Evolutionary conservation across 2,329 filamentous ascomycete species (phyloP).

Genomic region (Colletotrichum tofieldiae): DNA sequence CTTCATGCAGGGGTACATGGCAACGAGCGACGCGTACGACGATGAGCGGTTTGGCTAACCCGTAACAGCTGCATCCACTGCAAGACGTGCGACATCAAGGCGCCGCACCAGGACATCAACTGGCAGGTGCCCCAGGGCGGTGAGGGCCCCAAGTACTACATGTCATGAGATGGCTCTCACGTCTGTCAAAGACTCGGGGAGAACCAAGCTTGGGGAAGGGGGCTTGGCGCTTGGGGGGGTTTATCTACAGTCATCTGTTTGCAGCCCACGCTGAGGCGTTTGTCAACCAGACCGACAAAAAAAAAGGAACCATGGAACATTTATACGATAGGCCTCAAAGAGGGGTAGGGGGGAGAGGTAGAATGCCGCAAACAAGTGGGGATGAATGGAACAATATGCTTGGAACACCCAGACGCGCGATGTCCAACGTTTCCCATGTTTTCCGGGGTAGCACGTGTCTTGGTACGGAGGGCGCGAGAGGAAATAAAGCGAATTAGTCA

Average conservation of each 20-base stretch:
- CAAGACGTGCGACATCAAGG: conserved; percentile 99
- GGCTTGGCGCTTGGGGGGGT: neutral
- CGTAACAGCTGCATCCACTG: conserved; percentile 91
- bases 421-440: neutral
- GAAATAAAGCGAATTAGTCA: neutral
- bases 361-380: neutral
- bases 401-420: neutral
- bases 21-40: neutral
- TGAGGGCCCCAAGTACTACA: conserved; percentile 81
- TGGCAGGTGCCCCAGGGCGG: conserved; percentile 96
- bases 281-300: neutral
- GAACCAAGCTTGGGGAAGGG: too few species aligned
- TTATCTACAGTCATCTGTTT: neutral
- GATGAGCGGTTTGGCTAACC: conserved; percentile 4
- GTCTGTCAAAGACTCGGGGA: neutral
- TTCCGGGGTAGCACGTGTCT: neutral
- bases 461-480: neutral
- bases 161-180: conserved; percentile 63
- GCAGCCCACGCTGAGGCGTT: neutral
- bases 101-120: conserved; percentile 96
- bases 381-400: neutral
- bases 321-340: neutral
- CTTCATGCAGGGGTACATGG: neutral
- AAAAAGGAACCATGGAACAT: neutral
- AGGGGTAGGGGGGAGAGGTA: neutral